phyloP scores from a whole-genome alignment of 2,329 filamentous ascomycete genomes.

The Periconia macrospinosa region DNA sequence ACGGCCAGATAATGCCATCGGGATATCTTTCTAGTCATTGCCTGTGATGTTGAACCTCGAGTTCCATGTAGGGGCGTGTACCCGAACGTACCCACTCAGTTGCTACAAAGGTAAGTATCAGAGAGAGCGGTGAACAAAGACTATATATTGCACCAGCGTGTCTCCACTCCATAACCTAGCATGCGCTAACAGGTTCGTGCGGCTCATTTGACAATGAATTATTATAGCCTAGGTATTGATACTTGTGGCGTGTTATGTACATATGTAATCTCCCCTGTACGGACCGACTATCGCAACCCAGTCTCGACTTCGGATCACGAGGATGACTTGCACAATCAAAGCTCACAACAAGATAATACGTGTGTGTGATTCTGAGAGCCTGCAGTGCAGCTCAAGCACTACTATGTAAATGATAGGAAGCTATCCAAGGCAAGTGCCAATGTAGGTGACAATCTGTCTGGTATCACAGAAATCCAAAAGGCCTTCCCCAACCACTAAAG shows the following conservation, averaged over 20 bases:
- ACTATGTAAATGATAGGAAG: slow-evolving; percentile 6
- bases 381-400: background rate
- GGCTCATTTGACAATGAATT: background rate
- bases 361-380: background rate
- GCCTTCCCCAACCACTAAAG: slow-evolving; percentile 22
- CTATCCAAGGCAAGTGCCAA: slow-evolving; percentile 23
- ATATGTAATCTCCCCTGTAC: background rate
- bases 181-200: background rate
- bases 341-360: background rate
- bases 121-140: background rate
- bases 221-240: background rate
- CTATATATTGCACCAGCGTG: background rate
- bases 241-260: background rate
- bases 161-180: slow-evolving; percentile 1
- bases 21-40: too few species aligned
- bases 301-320: too few species aligned
- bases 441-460: slow-evolving; percentile 41
- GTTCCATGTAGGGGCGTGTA: too few species aligned
- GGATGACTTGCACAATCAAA: too few species aligned
- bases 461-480: slow-evolving; percentile 39
- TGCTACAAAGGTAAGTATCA: background rate
- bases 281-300: too few species aligned
- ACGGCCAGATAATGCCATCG: too few species aligned
- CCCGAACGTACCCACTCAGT: too few species aligned
- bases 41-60: too few species aligned